Conservation (phyloP, 768 basidiomycete genomes). For the Sistotremastrum suecicum region DNA sequence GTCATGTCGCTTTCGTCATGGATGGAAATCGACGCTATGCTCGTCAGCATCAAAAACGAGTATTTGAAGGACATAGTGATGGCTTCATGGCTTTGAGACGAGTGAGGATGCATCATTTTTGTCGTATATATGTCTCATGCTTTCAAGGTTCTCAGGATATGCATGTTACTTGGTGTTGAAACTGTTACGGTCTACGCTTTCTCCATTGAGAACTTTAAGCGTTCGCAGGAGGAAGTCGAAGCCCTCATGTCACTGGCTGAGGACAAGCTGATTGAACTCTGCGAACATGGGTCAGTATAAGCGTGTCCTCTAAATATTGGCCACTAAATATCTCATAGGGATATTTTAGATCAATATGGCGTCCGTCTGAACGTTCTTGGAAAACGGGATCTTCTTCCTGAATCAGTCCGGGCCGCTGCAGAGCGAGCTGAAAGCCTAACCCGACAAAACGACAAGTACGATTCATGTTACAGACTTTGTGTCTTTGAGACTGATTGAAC, state of each 20-base stretch:
- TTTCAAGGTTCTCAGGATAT: slow-evolving; percentile 68
- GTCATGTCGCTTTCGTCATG: slow-evolving; percentile 92
- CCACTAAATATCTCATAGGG: slow-evolving; percentile 28
- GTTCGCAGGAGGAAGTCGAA: slow-evolving; percentile 73
- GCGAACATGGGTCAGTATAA: slow-evolving; percentile 55
- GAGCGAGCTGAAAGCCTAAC: slow-evolving; percentile 67
- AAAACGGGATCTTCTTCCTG: slow-evolving; percentile 57
- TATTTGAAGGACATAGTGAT: slow-evolving; percentile 67
- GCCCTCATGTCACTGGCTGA: slow-evolving; percentile 79
- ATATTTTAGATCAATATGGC: slow-evolving; percentile 67
- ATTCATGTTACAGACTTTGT: not conserved
- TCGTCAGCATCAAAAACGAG: slow-evolving; percentile 44
- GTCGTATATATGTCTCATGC: not conserved
- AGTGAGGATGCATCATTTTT: slow-evolving; percentile 31
- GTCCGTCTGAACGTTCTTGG: slow-evolving; percentile 81
- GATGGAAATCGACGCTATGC: slow-evolving; percentile 94
- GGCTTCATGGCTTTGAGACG: slow-evolving; percentile 70
- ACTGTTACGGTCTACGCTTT: slow-evolving; percentile 97
- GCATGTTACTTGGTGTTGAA: slow-evolving; percentile 60
- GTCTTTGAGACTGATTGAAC: not conserved
- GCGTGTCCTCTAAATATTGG: not conserved
- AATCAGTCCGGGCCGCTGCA: slow-evolving; percentile 54
- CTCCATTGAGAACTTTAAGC: slow-evolving; percentile 92
- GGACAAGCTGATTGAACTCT: slow-evolving; percentile 63
- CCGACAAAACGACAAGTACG: slow-evolving; percentile 52